Percentiles rank a stretch among this genome's conserved stretches.
Conservation (phyloP, 2,329 filamentous ascomycete genomes). For the Calonectria multiphialidica region DNA sequence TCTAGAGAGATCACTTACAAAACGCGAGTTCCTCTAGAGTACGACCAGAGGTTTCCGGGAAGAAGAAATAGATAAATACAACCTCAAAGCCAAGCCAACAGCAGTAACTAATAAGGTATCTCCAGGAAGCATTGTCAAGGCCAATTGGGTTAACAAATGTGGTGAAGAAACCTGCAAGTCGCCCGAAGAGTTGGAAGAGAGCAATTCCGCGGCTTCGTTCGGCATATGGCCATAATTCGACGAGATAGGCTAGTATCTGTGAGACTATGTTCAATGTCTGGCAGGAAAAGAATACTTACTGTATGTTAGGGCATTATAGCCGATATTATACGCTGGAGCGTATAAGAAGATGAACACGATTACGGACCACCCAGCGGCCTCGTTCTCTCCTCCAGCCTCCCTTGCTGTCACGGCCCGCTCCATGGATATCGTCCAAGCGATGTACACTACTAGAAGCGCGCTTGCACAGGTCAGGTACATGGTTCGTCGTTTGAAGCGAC, state of each 20-base stretch:
- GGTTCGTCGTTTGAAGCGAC: not conserved
- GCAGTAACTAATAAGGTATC: constrained; percentile 36
- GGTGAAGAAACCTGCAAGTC: constrained; percentile 33
- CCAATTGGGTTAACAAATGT: constrained; percentile 41
- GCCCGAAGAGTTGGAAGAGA: constrained; percentile 60
- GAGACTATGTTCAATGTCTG: not conserved
- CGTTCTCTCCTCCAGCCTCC: constrained; percentile 39
- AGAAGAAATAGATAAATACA: constrained; percentile 78
- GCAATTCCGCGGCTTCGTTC: constrained; percentile 65
- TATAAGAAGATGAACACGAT: constrained; percentile 62
- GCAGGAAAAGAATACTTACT: not conserved
- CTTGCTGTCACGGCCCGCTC: not conserved
- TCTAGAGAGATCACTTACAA: not conserved
- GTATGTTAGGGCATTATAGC: constrained; percentile 4
- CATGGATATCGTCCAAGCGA: constrained; percentile 62
- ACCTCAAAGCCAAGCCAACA: constrained; percentile 44
- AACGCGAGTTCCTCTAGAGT: constrained; percentile 72
- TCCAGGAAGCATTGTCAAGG: constrained; percentile 31
- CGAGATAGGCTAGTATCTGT: constrained; percentile 56
- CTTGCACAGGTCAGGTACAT: constrained; percentile 8
- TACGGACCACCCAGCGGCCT: constrained; percentile 51
- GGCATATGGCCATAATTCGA: constrained; percentile 70
- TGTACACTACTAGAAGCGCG: constrained; percentile 64
- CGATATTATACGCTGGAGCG: constrained; percentile 58
- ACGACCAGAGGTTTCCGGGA: constrained; percentile 82